phyloP scores from a whole-genome alignment of 2,329 filamentous ascomycete species.

The Fusarium foetens region DNA sequence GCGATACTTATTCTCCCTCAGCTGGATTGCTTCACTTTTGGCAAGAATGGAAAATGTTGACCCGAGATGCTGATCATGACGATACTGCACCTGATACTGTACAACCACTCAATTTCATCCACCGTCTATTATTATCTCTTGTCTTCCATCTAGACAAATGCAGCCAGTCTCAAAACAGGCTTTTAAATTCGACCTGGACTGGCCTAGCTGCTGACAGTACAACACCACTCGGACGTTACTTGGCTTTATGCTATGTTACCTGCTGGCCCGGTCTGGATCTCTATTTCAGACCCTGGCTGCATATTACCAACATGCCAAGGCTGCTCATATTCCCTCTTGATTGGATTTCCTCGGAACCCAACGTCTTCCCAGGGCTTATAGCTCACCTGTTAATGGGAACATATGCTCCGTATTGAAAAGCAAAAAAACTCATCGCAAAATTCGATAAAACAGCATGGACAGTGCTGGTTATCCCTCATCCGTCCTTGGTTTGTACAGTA shows the following conservation, averaged over 20 bases:
- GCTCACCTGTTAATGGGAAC: constrained; percentile 14
- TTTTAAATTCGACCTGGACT: constrained; percentile 19
- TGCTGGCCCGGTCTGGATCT: constrained; percentile 34
- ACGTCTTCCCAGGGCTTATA: background rate
- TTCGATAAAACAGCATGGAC: constrained; percentile 9
- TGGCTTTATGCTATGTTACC: constrained; percentile 23
- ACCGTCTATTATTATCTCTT: background rate
- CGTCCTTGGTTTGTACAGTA: constrained; percentile 8
- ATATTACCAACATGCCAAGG: constrained; percentile 25
- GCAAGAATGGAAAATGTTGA: constrained; percentile 33
- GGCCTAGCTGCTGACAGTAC: constrained; percentile 11
- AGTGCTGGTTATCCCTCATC: constrained; percentile 1
- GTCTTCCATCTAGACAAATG: constrained; percentile 11
- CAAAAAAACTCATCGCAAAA: background rate
- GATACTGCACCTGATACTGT: constrained; percentile 25
- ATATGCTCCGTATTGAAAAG: constrained; percentile 19
- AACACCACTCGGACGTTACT: background rate
- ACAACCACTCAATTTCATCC: constrained; percentile 1
- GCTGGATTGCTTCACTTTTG: constrained; percentile 15
- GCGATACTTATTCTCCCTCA: background rate
- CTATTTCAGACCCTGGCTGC: constrained; percentile 34
- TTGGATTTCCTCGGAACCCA: constrained; percentile 3
- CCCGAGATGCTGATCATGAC: constrained; percentile 32
- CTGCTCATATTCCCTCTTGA: constrained; percentile 12
- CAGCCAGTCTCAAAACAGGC: constrained; percentile 31